Base-by-base conservation (phyloP, 2,329 filamentous ascomycete species). In the Apiospora pterosperma region DNA sequence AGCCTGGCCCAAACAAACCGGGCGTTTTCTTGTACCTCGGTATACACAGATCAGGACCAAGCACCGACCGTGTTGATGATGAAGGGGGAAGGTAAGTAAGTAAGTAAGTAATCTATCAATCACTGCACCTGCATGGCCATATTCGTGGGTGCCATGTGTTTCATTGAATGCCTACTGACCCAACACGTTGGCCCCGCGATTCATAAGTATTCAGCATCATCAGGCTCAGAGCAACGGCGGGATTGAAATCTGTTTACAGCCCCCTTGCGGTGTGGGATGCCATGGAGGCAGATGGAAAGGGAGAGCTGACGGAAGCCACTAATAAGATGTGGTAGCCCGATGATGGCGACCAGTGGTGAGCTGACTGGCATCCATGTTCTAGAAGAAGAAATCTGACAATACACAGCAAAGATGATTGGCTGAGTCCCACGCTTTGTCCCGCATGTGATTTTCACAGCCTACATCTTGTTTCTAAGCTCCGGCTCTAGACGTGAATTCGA, bases 211-310 rank as follows among this genome's bases (percentile, higher is more conserved):
- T 16, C 23, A 52, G 23, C 44, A 28, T 52, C 44, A 28, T 28
- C n/a, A 14, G 44, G 44, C 44, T 25, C 23, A 52, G 23, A 52
- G 44, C 23, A 52, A 52, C 23, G 23, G 44, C 23, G 23, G 44
- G 44, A 8, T 16, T 28, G 14, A 19, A 52, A 52, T 8, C 44
- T 7, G 31, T 52, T n/a, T n/a, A 55, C 44, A 55, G 44, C 44
- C 44, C 44, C 44, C 59, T 41, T 60, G 59, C 59, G 59, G 59
- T 60, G 59, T 60, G 59, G 41, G 59, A 39, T n/a, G 44, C 8
- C 23, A 23, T 34, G 25, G 25, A 28, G 44, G 44, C 21, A 60
- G 36, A 41, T 23, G 21, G 28, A 10, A 31, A 21, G 28, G 34
- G 28, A 39, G n/a, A 14, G 59, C 59, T 28, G 38, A 28, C 14